Percentiles rank a stretch among this genome's conserved stretches.
Conservation (phyloP, 1,284 basidiomycete genomes). For the Mycena citricolor region DNA sequence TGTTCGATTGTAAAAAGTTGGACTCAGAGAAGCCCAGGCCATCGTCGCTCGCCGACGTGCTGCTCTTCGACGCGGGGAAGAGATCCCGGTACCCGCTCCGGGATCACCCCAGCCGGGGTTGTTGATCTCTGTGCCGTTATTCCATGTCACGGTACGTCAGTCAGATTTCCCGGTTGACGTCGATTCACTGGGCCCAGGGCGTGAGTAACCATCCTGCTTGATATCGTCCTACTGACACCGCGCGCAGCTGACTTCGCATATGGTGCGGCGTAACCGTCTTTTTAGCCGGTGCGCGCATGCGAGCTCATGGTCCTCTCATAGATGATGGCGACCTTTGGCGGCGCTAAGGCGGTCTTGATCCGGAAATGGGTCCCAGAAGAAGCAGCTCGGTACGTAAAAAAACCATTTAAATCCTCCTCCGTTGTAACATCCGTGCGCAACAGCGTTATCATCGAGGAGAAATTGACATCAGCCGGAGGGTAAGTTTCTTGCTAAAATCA, state of each 20-base stretch:
- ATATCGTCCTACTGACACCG: no score
- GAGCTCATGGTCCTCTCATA: no score
- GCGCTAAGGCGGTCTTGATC: slow-evolving; percentile 43
- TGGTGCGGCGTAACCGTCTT: slow-evolving; percentile 28
- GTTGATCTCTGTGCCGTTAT: slow-evolving; percentile 37
- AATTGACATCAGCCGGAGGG: slow-evolving; percentile 6
- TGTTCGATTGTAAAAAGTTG: no score
- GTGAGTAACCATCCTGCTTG: no score
- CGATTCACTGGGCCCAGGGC: no score
- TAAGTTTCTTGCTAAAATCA: no score
- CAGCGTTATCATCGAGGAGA: no score
- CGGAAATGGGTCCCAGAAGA: slow-evolving; percentile 41
- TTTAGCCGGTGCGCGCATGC: no score
- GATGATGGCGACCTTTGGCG: slow-evolving; percentile 26
- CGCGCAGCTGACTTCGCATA: slow-evolving; percentile 24
- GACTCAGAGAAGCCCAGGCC: slow-evolving; percentile 35
- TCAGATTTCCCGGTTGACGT: no score
- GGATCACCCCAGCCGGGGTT: slow-evolving; percentile 13
- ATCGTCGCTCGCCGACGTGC: slow-evolving; percentile 39
- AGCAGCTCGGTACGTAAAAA: no score
- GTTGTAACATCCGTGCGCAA: no score
- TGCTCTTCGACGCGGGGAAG: slow-evolving; percentile 47
- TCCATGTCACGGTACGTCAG: slow-evolving; percentile 44
- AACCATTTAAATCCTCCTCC: not conserved
- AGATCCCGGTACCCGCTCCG: slow-evolving; percentile 20